Percentiles rank a stretch among this genome's conserved stretches.
phyloP scores from a whole-genome alignment of 1,139 yeast genomes.

The Blastobotrys serpentis region DNA sequence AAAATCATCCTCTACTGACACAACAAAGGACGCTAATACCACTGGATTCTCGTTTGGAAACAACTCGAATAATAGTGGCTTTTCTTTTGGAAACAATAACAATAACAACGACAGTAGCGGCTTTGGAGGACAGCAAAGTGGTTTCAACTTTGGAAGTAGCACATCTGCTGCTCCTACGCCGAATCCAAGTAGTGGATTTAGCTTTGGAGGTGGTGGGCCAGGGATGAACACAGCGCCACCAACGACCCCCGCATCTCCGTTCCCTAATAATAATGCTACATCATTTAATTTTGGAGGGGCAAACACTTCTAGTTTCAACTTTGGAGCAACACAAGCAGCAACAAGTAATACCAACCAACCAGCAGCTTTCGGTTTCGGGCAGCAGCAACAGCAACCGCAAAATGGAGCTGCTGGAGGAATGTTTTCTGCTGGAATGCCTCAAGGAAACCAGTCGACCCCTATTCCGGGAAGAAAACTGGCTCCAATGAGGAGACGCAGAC shows the following conservation, averaged over 20 bases:
- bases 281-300: constrained; percentile 15
- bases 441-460: constrained; percentile 7
- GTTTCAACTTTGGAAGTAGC: not conserved
- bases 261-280: constrained; percentile 9
- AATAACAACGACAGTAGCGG: not conserved
- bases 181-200: not conserved
- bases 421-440: constrained; percentile 12
- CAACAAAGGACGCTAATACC: not conserved
- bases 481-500: constrained; percentile 15
- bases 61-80: not conserved
- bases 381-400: constrained; percentile 11
- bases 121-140: not conserved
- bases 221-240: constrained; percentile 5
- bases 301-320: not conserved
- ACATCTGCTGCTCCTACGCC: not conserved
- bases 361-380: constrained; percentile 5
- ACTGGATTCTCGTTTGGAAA: constrained; percentile 11
- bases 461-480: constrained; percentile 13
- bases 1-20: not conserved
- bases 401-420: constrained; percentile 3
- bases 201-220: not conserved
- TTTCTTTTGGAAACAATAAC: not conserved
- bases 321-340: not conserved
- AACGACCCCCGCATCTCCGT: constrained; percentile 7
- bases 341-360: not conserved